Base-by-base conservation (phyloP, 2,329 filamentous ascomycete genomes). In the Rachicladosporium sp. region DNA sequence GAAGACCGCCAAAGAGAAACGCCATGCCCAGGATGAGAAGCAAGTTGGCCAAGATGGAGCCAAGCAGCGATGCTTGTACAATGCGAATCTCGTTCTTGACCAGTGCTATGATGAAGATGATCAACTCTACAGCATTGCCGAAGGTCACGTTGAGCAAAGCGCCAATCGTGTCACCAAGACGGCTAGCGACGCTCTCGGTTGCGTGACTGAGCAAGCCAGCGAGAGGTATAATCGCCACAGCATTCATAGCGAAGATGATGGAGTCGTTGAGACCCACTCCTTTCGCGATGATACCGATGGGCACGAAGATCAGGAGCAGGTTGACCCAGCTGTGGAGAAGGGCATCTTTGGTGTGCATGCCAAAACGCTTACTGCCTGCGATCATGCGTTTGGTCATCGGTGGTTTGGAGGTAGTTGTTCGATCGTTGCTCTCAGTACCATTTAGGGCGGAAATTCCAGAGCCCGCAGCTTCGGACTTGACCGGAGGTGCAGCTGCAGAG, bases 11-110 rank as follows among this genome's bases (percentile, higher is more conserved):
- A 13, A 93, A 65, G 38, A 93, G 73, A 61, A 95, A 94, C 42
- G 80, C 79, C 86, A 94, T 94, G 54, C 88, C 88, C 50, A 95
- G 65, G 55, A 93, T 93, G 44, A 94, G 72, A 15, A 95, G 70
- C 41, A 94, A 64, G 55, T 94, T 94, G 47, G 87, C 82, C 48
- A 95, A 66, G 51, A 95, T 93, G 2, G 86, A 93, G 32, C 88
- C 88, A 21, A 95, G 70, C 37, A 94, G 67, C 0, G 88, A 93
- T 10, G 88, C 86, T 62, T 94, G 88, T 15, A 94, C 88, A 50
- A 94, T 89, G 44, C 83, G 78, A 45, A 94, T 91, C 66, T 94
- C 77, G 61, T 85, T 69, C 70, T 86, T 85, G 50, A 78, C 75
- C 21, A 88, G 66, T 33, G 82, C 82, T 61, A 88, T 85, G 58